These are phyloP conservation scores for Penicillium hesseltinei DNA, from an alignment of 2,329 filamentous ascomycete genomes.

Conservation along the genomic window DNA sequence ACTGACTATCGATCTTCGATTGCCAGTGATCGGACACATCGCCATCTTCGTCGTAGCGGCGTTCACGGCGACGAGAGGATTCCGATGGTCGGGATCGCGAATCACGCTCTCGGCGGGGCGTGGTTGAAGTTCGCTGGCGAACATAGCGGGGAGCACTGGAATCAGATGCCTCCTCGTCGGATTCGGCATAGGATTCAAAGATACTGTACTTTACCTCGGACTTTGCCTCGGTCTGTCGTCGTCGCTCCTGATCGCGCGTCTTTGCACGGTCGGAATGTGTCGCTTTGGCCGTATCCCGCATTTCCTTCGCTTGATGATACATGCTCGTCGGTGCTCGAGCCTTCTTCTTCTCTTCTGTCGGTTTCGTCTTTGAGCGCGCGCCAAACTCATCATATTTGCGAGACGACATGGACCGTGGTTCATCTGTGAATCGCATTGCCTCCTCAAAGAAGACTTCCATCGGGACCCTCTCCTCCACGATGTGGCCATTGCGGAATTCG, in stretches of 20 bases:
- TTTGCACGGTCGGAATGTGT: constrained; percentile 38
- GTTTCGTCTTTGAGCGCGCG: constrained; percentile 33
- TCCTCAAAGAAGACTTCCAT: constrained; percentile 40
- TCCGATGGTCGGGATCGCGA: constrained; percentile 24
- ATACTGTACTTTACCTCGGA: constrained; percentile 23
- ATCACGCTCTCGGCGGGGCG: constrained; percentile 20
- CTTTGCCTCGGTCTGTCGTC: constrained; percentile 42
- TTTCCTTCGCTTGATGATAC: constrained; percentile 33
- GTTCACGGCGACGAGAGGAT: constrained; percentile 22
- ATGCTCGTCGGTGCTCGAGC: constrained; percentile 27
- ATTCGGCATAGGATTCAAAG: constrained; percentile 30
- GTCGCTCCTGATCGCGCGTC: constrained; percentile 44
- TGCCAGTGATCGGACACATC: constrained; percentile 28
- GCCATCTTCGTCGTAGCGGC: constrained; percentile 27
- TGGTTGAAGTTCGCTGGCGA: constrained; percentile 21
- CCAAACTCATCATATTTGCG: constrained; percentile 43
- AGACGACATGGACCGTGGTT: constrained; percentile 37
- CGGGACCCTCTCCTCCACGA: constrained; percentile 47
- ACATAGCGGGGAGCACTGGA: constrained; percentile 27
- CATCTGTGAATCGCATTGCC: constrained; percentile 37
- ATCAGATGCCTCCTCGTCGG: constrained; percentile 34
- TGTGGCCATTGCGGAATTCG: constrained; percentile 43
- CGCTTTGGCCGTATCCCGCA: constrained; percentile 33
- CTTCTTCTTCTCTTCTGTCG: constrained; percentile 40
- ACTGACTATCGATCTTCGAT: constrained; percentile 35